phyloP scores from a whole-genome alignment of 2,329 filamentous ascomycete genomes.

The Coniella lustricola region DNA sequence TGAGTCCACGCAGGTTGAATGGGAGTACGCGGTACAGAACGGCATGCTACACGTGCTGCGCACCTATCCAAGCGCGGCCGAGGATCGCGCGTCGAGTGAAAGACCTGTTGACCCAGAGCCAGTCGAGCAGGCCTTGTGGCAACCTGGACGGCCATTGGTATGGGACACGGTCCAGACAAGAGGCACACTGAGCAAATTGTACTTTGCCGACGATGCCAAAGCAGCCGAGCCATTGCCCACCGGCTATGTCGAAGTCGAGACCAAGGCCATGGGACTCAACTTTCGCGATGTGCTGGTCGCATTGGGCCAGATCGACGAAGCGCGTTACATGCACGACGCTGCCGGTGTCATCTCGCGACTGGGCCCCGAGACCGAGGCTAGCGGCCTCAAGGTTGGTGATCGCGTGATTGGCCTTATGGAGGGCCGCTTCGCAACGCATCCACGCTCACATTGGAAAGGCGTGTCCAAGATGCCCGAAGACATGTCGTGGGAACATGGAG shows the following conservation, averaged over 20 bases:
- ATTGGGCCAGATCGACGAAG: constrained; percentile 3
- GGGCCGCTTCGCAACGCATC: constrained; percentile 27
- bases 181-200: background rate
- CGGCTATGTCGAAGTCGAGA: background rate
- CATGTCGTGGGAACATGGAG: constrained; percentile 27
- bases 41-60: constrained; percentile 12
- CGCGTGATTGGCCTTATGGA: constrained; percentile 28
- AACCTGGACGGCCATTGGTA: constrained; percentile 12
- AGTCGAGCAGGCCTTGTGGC: constrained; percentile 4
- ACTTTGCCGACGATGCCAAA: background rate
- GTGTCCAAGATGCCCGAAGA: constrained; percentile 26
- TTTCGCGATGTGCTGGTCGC: constrained; percentile 7
- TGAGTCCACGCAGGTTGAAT: constrained; percentile 6
- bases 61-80: constrained; percentile 5
- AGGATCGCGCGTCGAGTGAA: background rate
- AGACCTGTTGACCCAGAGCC: constrained; percentile 3
- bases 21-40: constrained; percentile 19
- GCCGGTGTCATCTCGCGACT: constrained; percentile 25
- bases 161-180: constrained; percentile 10
- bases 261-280: background rate
- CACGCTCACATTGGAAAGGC: constrained; percentile 11
- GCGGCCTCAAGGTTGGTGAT: constrained; percentile 27
- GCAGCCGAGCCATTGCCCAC: background rate
- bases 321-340: constrained; percentile 19
- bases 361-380: constrained; percentile 18